Conservation (phyloP, 2,329 filamentous ascomycete species). For the Zymoseptoria passerinii region DNA sequence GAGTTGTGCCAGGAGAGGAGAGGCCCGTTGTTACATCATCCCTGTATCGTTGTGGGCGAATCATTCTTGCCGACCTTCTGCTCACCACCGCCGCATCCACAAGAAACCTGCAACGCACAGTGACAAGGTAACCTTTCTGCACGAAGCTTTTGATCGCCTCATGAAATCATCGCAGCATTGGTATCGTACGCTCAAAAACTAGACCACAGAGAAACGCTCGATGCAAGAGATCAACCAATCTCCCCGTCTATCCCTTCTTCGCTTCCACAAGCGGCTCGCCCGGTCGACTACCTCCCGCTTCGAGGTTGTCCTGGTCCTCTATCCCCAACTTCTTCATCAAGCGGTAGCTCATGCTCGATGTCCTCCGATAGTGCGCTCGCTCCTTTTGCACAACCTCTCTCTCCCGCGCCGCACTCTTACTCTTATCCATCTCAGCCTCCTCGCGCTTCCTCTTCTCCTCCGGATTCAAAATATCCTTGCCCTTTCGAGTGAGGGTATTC, state of each 20-base stretch:
- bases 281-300: constrained; percentile 22
- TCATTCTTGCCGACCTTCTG: not conserved
- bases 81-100: not conserved
- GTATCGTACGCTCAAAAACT: not conserved
- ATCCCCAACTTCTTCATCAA: constrained; percentile 21
- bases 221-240: not conserved
- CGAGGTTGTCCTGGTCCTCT: constrained; percentile 4
- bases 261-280: constrained; percentile 2
- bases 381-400: constrained; percentile 42
- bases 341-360: constrained; percentile 28
- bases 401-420: constrained; percentile 52
- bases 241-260: not conserved
- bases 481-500: constrained; percentile 46
- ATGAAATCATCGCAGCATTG: not conserved
- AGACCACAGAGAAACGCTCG: not conserved
- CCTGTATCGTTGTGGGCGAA: not conserved
- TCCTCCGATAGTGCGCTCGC: constrained; percentile 32
- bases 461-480: constrained; percentile 54
- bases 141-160: not conserved
- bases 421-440: constrained; percentile 49
- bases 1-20: not conserved
- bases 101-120: not conserved
- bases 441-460: constrained; percentile 45
- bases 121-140: not conserved
- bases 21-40: no score